Conservation (phyloP, 2,329 filamentous ascomycete species). For the Colletotrichum sp. region DNA sequence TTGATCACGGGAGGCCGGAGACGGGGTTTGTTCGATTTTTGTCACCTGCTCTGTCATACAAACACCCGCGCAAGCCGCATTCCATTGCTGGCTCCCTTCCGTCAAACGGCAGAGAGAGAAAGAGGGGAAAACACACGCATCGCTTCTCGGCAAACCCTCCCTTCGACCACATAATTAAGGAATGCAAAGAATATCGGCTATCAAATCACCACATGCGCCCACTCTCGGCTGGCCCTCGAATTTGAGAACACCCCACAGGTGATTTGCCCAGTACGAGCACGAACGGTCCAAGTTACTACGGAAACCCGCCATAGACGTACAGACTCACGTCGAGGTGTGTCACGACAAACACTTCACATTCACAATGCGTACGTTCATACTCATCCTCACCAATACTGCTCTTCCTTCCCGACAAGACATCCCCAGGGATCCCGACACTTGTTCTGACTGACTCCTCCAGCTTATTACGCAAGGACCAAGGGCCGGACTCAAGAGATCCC, state of each 20-base stretch:
- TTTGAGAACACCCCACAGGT: not conserved
- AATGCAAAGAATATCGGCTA: not conserved
- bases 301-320: not conserved
- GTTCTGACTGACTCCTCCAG: not conserved
- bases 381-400: not conserved
- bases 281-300: not conserved
- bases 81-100: not conserved
- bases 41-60: not conserved
- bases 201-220: not conserved
- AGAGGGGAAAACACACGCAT: not conserved
- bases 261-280: not conserved
- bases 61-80: not conserved
- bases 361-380: not conserved
- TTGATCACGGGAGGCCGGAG: not conserved
- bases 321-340: not conserved
- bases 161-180: not conserved
- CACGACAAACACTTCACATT: not conserved
- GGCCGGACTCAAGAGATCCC: constrained; percentile 20
- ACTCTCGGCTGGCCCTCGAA: not conserved
- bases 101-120: not conserved
- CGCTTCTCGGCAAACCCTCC: not conserved
- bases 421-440: not conserved
- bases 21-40: not conserved
- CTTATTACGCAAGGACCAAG: constrained; percentile 19
- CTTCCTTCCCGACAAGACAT: not conserved